A percentile compares a stretch with the other conserved stretches of the same genome.
Evolutionary conservation across 169 alveolate species (phyloP).

Genomic region (Toxoplasma gondii): DNA sequence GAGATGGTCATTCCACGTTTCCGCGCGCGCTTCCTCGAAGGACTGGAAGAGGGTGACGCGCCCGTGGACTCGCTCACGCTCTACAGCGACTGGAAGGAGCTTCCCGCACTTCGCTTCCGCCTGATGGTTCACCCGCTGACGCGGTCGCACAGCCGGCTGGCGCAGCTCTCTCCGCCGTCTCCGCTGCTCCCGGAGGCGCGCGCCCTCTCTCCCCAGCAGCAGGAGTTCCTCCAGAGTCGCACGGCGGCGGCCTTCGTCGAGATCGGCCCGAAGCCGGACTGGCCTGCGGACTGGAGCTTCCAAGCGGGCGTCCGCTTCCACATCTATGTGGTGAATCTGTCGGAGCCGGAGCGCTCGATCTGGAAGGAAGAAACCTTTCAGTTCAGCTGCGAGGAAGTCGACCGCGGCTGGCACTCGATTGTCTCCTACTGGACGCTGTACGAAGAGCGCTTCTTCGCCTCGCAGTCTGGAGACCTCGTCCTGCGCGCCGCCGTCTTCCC

Average conservation of each 20-base stretch:
- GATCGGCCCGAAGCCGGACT: slow-evolving; percentile 48
- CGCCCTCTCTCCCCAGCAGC: slow-evolving; percentile 3
- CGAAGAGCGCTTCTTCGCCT: slow-evolving; percentile 44
- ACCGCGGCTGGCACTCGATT: slow-evolving; percentile 87
- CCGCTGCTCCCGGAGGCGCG: neutral
- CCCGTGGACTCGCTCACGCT: slow-evolving; percentile 9
- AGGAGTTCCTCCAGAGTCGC: slow-evolving; percentile 7
- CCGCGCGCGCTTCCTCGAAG: slow-evolving; percentile 16
- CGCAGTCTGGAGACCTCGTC: slow-evolving; percentile 30
- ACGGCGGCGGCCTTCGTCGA: slow-evolving; percentile 49
- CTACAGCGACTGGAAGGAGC: slow-evolving; percentile 57
- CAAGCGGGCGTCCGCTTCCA: slow-evolving; percentile 42
- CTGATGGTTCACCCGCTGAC: slow-evolving; percentile 60
- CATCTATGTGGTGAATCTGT: slow-evolving; percentile 43
- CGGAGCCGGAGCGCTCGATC: slow-evolving; percentile 7
- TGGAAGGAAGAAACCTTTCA: slow-evolving; percentile 75
- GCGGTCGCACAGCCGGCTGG: neutral
- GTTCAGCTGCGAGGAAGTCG: slow-evolving; percentile 80
- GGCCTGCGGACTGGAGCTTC: slow-evolving; percentile 55
- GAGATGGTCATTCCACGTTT: slow-evolving; percentile 34
- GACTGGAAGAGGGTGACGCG: neutral
- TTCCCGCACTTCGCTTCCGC: slow-evolving; percentile 53
- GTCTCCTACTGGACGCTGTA: slow-evolving; percentile 13
- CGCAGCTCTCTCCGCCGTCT: neutral
- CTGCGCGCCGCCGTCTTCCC: slow-evolving; percentile 48